phyloP scores from a whole-genome alignment of 1,284 basidiomycete genomes.

The Macrocybe sp. region DNA sequence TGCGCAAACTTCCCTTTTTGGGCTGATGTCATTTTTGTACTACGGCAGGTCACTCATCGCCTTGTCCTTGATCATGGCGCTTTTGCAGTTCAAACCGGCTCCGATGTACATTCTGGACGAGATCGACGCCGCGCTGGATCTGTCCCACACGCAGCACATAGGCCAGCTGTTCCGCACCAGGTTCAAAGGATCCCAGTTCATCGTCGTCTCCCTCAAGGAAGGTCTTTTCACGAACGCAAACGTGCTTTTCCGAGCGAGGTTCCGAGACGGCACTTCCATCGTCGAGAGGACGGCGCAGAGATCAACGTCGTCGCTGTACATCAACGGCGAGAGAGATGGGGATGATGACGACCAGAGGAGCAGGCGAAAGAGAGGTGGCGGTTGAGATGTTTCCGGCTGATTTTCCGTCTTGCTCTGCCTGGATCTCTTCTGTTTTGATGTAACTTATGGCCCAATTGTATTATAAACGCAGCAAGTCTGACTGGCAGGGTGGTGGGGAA shows the following conservation, averaged over 20 bases:
- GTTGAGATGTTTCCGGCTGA: slow-evolving; percentile 7
- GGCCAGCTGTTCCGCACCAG: slow-evolving; percentile 93
- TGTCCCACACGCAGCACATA: slow-evolving; percentile 96
- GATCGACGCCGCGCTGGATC: slow-evolving; percentile 94
- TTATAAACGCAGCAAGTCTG: too few species aligned
- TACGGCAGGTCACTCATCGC: slow-evolving; percentile 84
- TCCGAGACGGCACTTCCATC: slow-evolving; percentile 89
- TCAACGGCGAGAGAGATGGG: slow-evolving; percentile 20
- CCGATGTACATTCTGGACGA: slow-evolving; percentile 99
- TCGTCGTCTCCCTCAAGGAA: slow-evolving; percentile 96
- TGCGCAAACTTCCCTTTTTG: slow-evolving; percentile 1
- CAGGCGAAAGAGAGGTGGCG: slow-evolving; percentile 18
- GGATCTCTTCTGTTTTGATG: slow-evolving; percentile 3
- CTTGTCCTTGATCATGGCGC: slow-evolving; percentile 94
- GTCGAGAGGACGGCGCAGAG: slow-evolving; percentile 77
- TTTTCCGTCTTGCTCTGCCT: slow-evolving; percentile 3
- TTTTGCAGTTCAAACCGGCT: slow-evolving; percentile 98
- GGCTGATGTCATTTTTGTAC: neutral
- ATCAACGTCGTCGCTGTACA: slow-evolving; percentile 38
- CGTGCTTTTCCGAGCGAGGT: slow-evolving; percentile 89
- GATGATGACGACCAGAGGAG: slow-evolving; percentile 23
- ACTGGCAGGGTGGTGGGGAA: too few species aligned
- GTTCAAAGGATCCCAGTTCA: slow-evolving; percentile 98
- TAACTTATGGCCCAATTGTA: neutral
- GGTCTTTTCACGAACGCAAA: slow-evolving; percentile 98